Percentiles rank a stretch among this genome's conserved stretches.
phyloP scores from a whole-genome alignment of 257 asterid genomes.

The Hygrophila difformis region DNA sequence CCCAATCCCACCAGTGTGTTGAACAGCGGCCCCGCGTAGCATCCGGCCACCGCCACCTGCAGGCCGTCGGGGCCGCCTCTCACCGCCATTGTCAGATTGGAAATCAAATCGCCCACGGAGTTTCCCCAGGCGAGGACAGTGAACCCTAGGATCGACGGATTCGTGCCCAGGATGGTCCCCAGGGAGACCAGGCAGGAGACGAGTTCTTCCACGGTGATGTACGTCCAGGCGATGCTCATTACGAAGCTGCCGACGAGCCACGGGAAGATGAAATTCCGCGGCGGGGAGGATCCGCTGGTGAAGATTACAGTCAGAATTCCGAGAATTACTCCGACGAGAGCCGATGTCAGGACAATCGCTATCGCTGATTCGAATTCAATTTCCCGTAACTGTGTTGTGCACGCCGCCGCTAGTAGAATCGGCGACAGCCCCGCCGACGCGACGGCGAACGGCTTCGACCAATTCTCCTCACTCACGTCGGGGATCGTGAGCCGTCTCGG shows the following conservation, averaged over 20 bases:
- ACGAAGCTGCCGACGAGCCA: slow-evolving; percentile 68
- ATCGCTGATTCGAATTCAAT: slow-evolving; percentile 6
- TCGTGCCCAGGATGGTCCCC: slow-evolving; percentile 50
- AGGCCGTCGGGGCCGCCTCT: slow-evolving; percentile 57
- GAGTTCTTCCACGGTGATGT: slow-evolving; percentile 52
- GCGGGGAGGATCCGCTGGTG: slow-evolving; percentile 40
- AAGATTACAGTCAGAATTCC: slow-evolving; percentile 30
- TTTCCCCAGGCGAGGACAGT: slow-evolving; percentile 94
- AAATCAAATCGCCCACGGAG: slow-evolving; percentile 68
- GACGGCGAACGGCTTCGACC: slow-evolving; percentile 59
- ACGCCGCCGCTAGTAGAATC: slow-evolving; percentile 31
- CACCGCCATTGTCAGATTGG: slow-evolving; percentile 56
- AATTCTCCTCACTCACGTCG: slow-evolving; percentile 38
- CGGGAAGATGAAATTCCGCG: slow-evolving; percentile 35
- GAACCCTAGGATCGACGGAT: slow-evolving; percentile 58
- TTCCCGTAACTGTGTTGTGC: slow-evolving; percentile 13
- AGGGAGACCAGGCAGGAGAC: slow-evolving; percentile 48
- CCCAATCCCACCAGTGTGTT: slow-evolving; percentile 76
- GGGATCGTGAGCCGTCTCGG: slow-evolving; percentile 79
- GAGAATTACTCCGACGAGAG: slow-evolving; percentile 28
- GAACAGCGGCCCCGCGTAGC: slow-evolving; percentile 82
- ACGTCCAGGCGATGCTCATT: slow-evolving; percentile 74
- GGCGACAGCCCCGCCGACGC: slow-evolving; percentile 44
- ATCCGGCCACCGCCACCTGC: slow-evolving; percentile 75
- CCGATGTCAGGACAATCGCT: slow-evolving; percentile 18